phyloP scores from a whole-genome alignment of 768 basidiomycete species.

The Trametes cinnabarina region DNA sequence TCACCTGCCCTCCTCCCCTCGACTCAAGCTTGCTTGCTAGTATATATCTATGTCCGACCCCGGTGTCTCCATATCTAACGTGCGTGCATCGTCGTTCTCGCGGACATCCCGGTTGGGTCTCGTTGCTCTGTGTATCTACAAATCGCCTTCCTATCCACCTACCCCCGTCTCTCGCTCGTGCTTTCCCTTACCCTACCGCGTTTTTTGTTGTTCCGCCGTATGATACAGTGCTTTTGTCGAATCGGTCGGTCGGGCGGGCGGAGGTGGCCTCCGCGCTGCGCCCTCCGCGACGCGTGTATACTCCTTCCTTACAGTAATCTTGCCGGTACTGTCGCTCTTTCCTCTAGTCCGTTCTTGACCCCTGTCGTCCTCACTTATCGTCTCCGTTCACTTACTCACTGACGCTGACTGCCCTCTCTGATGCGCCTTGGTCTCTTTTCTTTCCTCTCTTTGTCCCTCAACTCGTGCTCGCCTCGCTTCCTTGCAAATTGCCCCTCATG shows the following conservation, averaged over 20 bases:
- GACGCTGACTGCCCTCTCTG: background rate
- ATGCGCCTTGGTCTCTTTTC: too few species aligned
- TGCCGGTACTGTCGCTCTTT: background rate
- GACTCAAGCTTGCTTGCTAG: background rate
- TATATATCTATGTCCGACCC: conserved; percentile 16
- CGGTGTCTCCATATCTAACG: conserved; percentile 10
- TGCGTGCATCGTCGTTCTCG: conserved; percentile 5
- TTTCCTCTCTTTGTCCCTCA: background rate
- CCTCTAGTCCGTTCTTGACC: background rate
- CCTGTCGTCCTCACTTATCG: background rate
- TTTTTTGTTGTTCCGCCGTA: background rate
- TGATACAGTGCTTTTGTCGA: background rate
- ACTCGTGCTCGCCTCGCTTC: too few species aligned
- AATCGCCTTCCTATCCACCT: background rate
- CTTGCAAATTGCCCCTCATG: too few species aligned
- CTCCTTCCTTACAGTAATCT: background rate
- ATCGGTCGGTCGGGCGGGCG: background rate
- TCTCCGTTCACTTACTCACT: background rate
- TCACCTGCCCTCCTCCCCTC: background rate
- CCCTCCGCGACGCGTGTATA: too few species aligned
- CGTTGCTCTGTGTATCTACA: background rate
- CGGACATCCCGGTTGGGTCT: conserved; percentile 19
- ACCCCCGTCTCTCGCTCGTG: background rate
- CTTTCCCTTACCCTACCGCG: background rate
- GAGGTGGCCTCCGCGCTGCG: background rate